phyloP scores from a whole-genome alignment of 345 rosid genomes.

The Moringa oleifera region DNA sequence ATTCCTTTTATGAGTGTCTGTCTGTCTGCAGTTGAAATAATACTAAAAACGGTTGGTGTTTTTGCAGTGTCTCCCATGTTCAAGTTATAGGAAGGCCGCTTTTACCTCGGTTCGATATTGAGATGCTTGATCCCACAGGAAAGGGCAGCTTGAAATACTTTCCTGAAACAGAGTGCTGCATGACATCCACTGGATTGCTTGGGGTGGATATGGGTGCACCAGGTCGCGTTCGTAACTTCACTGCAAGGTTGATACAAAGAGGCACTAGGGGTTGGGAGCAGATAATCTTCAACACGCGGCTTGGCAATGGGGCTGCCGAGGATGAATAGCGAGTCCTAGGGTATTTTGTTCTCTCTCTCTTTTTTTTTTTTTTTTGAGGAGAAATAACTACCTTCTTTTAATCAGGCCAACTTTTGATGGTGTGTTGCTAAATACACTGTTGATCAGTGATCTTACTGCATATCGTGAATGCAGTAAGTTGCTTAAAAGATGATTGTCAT shows the following conservation, averaged over 20 bases:
- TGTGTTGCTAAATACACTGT: neutral
- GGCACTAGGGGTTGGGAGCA: constrained; percentile 35
- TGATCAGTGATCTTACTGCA: neutral
- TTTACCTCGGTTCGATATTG: constrained; percentile 40
- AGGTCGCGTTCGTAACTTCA: neutral
- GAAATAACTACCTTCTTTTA: no score
- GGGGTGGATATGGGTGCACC: neutral
- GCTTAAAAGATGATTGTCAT: no score
- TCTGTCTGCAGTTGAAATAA: no score
- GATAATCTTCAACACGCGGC: constrained; percentile 18
- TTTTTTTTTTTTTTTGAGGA: neutral
- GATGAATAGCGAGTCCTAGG: neutral
- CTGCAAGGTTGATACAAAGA: constrained; percentile 22
- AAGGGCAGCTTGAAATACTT: constrained; percentile 37
- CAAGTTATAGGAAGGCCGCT: constrained; percentile 57
- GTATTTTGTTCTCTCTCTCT: neutral
- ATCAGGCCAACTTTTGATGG: no score
- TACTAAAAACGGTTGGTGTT: constrained; percentile 1
- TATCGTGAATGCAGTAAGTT: no score
- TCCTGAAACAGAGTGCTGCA: neutral
- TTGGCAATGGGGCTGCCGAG: constrained; percentile 4
- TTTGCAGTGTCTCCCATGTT: constrained; percentile 74
- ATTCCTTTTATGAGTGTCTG: no score
- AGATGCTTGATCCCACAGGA: constrained; percentile 39
- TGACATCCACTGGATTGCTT: neutral